These are phyloP conservation scores for Friedmanniomyces simplex DNA, from an alignment of 495 filamentous ascomycete species.

Conservation along the genomic window DNA sequence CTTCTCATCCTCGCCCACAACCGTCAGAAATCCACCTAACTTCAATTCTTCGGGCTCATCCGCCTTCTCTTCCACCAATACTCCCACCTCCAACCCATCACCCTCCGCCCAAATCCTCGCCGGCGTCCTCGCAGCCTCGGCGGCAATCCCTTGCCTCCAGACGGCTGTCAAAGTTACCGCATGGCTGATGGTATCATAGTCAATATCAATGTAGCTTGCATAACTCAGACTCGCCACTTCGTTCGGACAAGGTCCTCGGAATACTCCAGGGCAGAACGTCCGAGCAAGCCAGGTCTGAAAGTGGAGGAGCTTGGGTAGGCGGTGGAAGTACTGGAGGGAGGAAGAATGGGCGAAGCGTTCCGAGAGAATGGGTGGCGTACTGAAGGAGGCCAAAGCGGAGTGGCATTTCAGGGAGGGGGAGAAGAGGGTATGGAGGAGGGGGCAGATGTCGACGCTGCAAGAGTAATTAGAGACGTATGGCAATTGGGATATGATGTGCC, in stretches of 20 bases:
- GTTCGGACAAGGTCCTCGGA: conserved; percentile 28
- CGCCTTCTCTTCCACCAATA: conserved; percentile 59
- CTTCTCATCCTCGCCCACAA: conserved; percentile 62
- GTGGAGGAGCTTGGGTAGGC: conserved; percentile 44
- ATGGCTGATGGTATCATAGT: conserved; percentile 63
- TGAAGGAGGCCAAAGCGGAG: conserved; percentile 48
- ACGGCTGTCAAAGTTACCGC: conserved; percentile 51
- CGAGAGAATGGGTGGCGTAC: conserved; percentile 46
- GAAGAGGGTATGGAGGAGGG: conserved; percentile 51
- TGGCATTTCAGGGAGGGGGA: conserved; percentile 37
- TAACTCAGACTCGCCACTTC: conserved; percentile 32
- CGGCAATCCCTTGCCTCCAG: conserved; percentile 36
- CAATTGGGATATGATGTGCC: neutral
- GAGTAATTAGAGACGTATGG: neutral
- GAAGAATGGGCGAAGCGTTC: conserved; percentile 57
- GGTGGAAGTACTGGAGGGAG: conserved; percentile 57
- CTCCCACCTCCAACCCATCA: conserved; percentile 63
- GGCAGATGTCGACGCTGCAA: conserved; percentile 37
- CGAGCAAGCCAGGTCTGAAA: conserved; percentile 49
- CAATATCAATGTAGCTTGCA: conserved; percentile 62
- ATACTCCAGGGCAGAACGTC: conserved; percentile 39
- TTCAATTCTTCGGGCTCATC: conserved; percentile 60
- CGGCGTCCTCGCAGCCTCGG: conserved; percentile 28
- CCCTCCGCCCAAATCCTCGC: conserved; percentile 42
- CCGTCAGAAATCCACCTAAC: conserved; percentile 67